Evolutionary conservation across 169 alveolate species (phyloP).

Genomic region (Eimeria brunetti): DNA sequence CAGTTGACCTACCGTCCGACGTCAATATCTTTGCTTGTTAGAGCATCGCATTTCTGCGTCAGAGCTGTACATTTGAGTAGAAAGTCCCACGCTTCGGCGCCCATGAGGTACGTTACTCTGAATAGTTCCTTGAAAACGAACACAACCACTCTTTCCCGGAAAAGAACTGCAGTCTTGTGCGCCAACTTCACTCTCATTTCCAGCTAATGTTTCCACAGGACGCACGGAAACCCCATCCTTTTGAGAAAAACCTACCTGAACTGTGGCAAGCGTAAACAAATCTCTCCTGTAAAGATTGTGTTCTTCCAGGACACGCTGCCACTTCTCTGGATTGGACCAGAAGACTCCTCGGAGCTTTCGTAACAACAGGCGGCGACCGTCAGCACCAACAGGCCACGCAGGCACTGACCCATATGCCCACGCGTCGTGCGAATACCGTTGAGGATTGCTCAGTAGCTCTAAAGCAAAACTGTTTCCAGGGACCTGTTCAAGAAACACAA

Average conservation of each 20-base stretch:
- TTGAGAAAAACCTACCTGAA: slow-evolving; percentile 55
- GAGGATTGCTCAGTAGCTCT: slow-evolving; percentile 79
- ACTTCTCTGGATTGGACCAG: slow-evolving; percentile 81
- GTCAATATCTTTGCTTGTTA: slow-evolving; percentile 75
- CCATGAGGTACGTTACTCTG: slow-evolving; percentile 81
- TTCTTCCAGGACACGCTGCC: slow-evolving; percentile 79
- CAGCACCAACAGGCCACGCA: slow-evolving; percentile 82
- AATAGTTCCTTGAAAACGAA: slow-evolving; percentile 60
- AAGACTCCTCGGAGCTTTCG: slow-evolving; percentile 81
- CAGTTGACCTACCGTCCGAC: slow-evolving; percentile 47
- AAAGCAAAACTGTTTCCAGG: slow-evolving; percentile 78
- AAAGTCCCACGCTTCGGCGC: slow-evolving; percentile 83
- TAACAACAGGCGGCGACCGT: slow-evolving; percentile 81
- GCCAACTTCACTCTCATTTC: neutral
- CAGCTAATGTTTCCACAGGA: neutral
- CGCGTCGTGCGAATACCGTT: slow-evolving; percentile 73
- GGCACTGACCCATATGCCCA: slow-evolving; percentile 68
- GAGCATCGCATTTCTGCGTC: slow-evolving; percentile 81
- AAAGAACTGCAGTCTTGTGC: neutral
- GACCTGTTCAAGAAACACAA: slow-evolving; percentile 50
- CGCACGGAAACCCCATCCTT: neutral
- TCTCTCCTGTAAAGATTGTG: slow-evolving; percentile 77
- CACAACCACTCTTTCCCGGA: neutral
- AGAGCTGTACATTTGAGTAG: slow-evolving; percentile 80
- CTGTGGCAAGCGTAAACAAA: slow-evolving; percentile 82